Evolutionary conservation across 306 rosid species (phyloP).

Genomic region (Fagus crenata): DNA sequence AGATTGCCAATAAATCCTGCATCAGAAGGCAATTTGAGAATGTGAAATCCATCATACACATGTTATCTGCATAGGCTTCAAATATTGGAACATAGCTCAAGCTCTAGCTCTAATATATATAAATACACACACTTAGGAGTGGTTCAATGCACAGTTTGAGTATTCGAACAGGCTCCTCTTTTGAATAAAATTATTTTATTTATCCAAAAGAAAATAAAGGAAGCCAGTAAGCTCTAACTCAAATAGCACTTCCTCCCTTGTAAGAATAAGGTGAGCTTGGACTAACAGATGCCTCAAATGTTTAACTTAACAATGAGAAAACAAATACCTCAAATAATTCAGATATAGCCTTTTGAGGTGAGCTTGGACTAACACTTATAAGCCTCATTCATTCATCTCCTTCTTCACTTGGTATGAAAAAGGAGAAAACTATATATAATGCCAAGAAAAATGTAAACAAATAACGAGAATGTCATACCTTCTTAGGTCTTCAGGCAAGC

Average conservation of each 20-base stretch:
- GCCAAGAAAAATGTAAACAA: background rate
- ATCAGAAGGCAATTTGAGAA: background rate
- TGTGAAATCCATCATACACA: background rate
- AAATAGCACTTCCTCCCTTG: background rate
- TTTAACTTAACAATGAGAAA: background rate
- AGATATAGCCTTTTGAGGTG: too few species aligned
- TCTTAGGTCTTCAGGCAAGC: constrained; percentile 59
- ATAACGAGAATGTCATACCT: constrained; percentile 37
- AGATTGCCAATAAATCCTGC: constrained; percentile 2
- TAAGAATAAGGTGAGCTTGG: background rate
- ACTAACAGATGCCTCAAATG: background rate
- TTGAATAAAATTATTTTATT: too few species aligned
- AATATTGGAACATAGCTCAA: background rate
- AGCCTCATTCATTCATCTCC: too few species aligned
- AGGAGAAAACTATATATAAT: background rate
- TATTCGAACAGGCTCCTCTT: too few species aligned
- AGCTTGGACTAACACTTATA: too few species aligned
- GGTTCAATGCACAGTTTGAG: too few species aligned
- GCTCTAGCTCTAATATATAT: too few species aligned
- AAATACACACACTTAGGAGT: too few species aligned
- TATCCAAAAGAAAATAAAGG: background rate
- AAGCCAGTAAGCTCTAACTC: background rate
- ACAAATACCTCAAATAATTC: too few species aligned
- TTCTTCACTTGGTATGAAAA: too few species aligned
- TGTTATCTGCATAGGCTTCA: too few species aligned